Evolutionary conservation across 2,329 filamentous ascomycete species (phyloP), one percentile per base, ranked within the genome.

Genomic region (Knoxdaviesia proteae): DNA sequence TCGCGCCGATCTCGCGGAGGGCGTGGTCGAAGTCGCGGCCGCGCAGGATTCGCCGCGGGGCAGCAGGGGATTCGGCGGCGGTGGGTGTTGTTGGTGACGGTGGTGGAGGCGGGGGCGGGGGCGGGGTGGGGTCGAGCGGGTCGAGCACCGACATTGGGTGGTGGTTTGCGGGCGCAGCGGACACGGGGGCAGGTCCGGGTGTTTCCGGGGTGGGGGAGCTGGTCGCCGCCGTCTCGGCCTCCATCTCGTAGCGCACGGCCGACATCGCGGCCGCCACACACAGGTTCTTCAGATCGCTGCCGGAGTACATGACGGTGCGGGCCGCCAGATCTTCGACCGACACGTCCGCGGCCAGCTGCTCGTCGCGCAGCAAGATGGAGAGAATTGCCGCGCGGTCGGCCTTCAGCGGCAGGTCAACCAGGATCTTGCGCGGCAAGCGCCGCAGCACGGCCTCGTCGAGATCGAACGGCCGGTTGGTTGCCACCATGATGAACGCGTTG

Each of bases 401-500:
- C 48, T 76, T 67, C 1, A 76, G 65, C 0, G 82, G 82, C 5
- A 87, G 62, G 53, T 87, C 82, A 36, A 87, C 71, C 0, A 87
- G 66, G 34, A 88, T 63, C 37, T 80, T 71, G 43, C 82, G 67
- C 2, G 82, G 82, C 29, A 87, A 62, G 8, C 82, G 70, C n/a
- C 83, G 69, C 39, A 90, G 67, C 7, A 90, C 80, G 7, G 83
- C 83, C 51, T 90, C 83, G 52, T 98, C 90, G 1, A 98, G 72
- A 53, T 96, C 90, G 53, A 93, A 94, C 0, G 90, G 90, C 7
- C 88, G 71, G 58, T 98, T 96, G 6, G 87, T 96, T 32, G 90
- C 88, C 0, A 96, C 86, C 86, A 98, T 94, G 58, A 98, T 88
- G 57, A 98, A 96, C 3, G 88, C 84, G 11, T 80, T 81, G 39